A percentile compares a stretch with the other conserved stretches of the same genome.
Conservation (phyloP, 1,284 basidiomycete genomes). For the Bondarzewia mesenterica region DNA sequence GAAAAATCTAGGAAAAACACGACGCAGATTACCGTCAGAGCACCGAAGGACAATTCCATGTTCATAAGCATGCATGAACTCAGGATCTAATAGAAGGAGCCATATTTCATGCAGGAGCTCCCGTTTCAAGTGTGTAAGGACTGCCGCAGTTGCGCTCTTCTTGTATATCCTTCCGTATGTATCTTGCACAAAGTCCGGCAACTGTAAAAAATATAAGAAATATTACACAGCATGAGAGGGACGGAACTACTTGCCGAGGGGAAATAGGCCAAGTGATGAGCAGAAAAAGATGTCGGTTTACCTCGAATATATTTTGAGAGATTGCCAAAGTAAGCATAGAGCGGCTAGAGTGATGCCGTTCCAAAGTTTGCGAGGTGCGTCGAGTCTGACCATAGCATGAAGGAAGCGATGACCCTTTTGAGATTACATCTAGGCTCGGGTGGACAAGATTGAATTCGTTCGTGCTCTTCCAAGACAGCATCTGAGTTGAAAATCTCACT, state of each 20-base stretch:
- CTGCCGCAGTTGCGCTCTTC: background rate
- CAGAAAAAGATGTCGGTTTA: background rate
- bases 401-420: background rate
- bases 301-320: background rate
- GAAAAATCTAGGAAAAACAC: slow-evolving; percentile 1
- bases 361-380: slow-evolving; percentile 4
- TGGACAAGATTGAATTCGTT: background rate
- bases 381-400: background rate
- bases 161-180: background rate
- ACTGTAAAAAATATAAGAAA: background rate
- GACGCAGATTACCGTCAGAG: background rate
- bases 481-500: slow-evolving; percentile 1
- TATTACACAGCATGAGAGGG: background rate
- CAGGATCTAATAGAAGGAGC: background rate
- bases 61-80: background rate
- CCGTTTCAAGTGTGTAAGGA: background rate
- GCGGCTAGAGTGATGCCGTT: background rate
- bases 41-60: background rate
- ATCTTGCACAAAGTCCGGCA: background rate
- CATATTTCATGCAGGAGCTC: slow-evolving; percentile 1
- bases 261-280: background rate
- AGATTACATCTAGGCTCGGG: background rate
- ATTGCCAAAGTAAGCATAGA: background rate
- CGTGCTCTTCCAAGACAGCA: background rate
- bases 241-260: background rate